A percentile compares a stretch with the other conserved stretches of the same genome.
Conservation (phyloP, 2,329 filamentous ascomycete species). For the Dendrostoma leiphaemia region DNA sequence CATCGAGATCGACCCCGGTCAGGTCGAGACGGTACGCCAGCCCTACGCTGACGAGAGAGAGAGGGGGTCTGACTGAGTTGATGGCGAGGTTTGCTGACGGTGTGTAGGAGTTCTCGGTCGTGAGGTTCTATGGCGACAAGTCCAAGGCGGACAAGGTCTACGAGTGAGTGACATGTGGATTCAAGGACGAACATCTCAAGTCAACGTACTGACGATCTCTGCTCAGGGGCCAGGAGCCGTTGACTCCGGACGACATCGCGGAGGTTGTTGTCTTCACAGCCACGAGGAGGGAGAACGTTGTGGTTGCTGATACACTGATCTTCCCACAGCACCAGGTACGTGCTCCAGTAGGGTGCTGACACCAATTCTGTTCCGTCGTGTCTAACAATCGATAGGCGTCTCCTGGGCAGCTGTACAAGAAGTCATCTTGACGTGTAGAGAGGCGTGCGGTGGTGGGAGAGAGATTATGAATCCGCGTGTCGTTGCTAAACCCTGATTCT, state of each 20-base stretch:
- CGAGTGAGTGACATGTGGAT: conserved; percentile 51
- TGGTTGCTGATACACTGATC: conserved; percentile 81
- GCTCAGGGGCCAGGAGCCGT: conserved; percentile 68
- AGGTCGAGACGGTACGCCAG: conserved; percentile 74
- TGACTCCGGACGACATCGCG: conserved; percentile 88
- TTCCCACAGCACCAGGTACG: conserved; percentile 87
- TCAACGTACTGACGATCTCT: conserved; percentile 12
- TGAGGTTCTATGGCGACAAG: conserved; percentile 87
- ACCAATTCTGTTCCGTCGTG: neutral
- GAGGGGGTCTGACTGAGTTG: neutral
- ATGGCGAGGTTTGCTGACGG: neutral
- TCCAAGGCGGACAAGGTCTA: conserved; percentile 88
- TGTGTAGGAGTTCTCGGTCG: conserved; percentile 75
- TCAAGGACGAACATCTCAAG: neutral
- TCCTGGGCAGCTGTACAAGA: conserved; percentile 15
- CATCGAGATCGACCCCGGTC: conserved; percentile 87
- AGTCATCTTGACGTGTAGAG: conserved; percentile 4
- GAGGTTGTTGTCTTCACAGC: conserved; percentile 87
- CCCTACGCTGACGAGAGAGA: neutral
- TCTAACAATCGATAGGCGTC: conserved; percentile 13
- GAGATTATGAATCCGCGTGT: neutral
- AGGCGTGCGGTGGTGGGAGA: neutral
- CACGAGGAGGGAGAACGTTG: conserved; percentile 83
- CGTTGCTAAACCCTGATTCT: too few relatives aligned
- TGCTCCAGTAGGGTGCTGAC: conserved; percentile 13